phyloP scores from a whole-genome alignment of 2,329 filamentous ascomycete species.

The Exophiala alcalophila region DNA sequence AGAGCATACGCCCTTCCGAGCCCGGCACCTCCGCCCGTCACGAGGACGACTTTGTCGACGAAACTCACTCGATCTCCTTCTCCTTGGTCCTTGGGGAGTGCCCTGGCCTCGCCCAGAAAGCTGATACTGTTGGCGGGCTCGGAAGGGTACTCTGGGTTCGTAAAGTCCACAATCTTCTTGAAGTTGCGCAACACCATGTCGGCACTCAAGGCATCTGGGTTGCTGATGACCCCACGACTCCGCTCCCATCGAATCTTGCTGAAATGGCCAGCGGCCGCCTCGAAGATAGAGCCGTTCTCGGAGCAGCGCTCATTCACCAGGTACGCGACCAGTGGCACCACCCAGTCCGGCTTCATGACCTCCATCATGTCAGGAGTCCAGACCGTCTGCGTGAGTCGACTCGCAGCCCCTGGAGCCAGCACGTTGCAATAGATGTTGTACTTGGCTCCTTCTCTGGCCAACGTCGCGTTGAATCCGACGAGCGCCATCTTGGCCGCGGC shows the following conservation, averaged over 20 bases:
- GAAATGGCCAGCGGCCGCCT: conserved; percentile 86
- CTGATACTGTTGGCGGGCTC: conserved; percentile 83
- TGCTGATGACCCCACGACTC: conserved; percentile 79
- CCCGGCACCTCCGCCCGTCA: conserved; percentile 83
- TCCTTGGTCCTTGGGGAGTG: conserved; percentile 67
- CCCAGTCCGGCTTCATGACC: conserved; percentile 85
- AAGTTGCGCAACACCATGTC: conserved; percentile 84
- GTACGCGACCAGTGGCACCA: conserved; percentile 86
- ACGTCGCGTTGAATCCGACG: conserved; percentile 94
- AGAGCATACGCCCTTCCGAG: conserved; percentile 85
- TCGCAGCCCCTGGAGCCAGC: conserved; percentile 91
- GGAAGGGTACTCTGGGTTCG: conserved; percentile 75
- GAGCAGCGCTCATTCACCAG: conserved; percentile 81
- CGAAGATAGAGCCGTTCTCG: conserved; percentile 87
- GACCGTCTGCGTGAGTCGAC: conserved; percentile 89
- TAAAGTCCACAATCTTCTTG: conserved; percentile 82
- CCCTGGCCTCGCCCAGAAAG: conserved; percentile 76
- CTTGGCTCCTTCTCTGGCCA: conserved; percentile 94
- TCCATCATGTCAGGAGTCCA: conserved; percentile 89
- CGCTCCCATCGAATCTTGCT: conserved; percentile 96
- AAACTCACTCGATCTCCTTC: conserved; percentile 72
- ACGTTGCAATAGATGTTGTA: conserved; percentile 96
- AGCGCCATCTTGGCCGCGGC: conserved; percentile 92
- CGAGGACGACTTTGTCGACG: conserved; percentile 75
- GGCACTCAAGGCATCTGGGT: conserved; percentile 85